phyloP scores from a whole-genome alignment of 2,329 filamentous ascomycete genomes.

The Colletotrichum tamarilloi region DNA sequence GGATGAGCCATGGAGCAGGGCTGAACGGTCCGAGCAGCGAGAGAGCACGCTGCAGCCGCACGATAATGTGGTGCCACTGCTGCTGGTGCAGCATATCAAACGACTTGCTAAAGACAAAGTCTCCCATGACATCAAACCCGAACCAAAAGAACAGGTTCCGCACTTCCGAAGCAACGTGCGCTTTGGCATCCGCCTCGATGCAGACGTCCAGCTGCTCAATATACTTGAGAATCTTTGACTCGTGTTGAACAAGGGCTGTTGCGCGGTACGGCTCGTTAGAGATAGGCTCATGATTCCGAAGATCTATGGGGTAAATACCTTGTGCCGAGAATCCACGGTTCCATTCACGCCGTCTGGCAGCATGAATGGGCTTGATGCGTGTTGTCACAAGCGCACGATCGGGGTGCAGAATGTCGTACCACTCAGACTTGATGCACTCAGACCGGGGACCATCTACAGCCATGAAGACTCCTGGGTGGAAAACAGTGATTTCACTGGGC shows the following conservation, averaged over 20 bases:
- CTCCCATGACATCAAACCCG: conserved; percentile 48
- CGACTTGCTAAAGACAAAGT: conserved; percentile 48
- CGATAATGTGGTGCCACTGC: conserved; percentile 43
- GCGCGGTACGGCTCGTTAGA: conserved; percentile 16
- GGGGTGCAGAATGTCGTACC: conserved; percentile 42
- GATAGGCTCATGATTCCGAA: conserved; percentile 7
- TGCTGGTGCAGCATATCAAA: conserved; percentile 47
- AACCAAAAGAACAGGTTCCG: conserved; percentile 43
- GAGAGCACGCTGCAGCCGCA: conserved; percentile 40
- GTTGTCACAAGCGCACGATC: conserved; percentile 36
- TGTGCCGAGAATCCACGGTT: conserved; percentile 38
- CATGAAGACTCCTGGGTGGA: conserved; percentile 40
- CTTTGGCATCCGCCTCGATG: conserved; percentile 36
- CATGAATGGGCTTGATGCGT: conserved; percentile 39
- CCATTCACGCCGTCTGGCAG: conserved; percentile 39
- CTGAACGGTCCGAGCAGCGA: conserved; percentile 44
- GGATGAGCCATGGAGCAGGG: conserved; percentile 42
- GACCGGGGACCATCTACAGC: conserved; percentile 40
- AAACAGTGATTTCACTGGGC: conserved; percentile 41
- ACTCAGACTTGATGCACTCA: conserved; percentile 41
- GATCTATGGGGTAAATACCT: conserved; percentile 29
- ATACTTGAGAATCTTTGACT: conserved; percentile 35
- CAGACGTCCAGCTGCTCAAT: conserved; percentile 36
- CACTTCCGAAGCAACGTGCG: conserved; percentile 30
- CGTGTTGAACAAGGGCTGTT: conserved; percentile 36